Evolutionary conservation across 371 early-diverging fungal species (phyloP), one percentile per base, ranked within the genome.

Genomic region (Phascolomyces articulosus): DNA sequence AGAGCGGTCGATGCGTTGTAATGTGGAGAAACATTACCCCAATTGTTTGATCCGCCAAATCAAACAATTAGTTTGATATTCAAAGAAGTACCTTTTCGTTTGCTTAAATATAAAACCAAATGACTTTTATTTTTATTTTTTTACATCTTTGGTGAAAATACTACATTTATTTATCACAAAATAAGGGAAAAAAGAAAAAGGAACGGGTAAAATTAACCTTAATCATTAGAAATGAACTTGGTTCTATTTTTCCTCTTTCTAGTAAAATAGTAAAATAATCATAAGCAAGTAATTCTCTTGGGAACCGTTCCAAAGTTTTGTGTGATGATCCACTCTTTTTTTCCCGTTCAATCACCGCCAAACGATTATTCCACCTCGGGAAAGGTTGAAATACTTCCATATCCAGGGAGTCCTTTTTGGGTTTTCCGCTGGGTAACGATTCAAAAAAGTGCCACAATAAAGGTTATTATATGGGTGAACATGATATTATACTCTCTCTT

Each of bases 191-290:
- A 24, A 51, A 26, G 21, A 23, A 51, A n/a, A 10, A n/a, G n/a
- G 23, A 51, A 51, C 51, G 51, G 51, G 51, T 24, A 51, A 51
- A 51, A 51, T 51, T 51, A n/a, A 23, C 51, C 51, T 23, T 10
- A n/a, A 24, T 6, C 0, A 23, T 51, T 41, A 8, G 13, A 8
- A 0, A 13, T 18, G 8, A 44, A 44, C 51, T 51, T 24, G n/a
- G n/a, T n/a, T n/a, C n/a, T n/a, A n/a, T n/a, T n/a, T n/a, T n/a
- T n/a, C n/a, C n/a, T n/a, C n/a, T n/a, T n/a, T n/a, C n/a, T n/a
- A n/a, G n/a, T n/a, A n/a, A n/a, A n/a, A n/a, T n/a, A n/a, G n/a
- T n/a, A n/a, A n/a, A n/a, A n/a, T n/a, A n/a, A n/a, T n/a, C n/a
- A n/a, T n/a, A n/a, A n/a, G n/a, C n/a, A n/a, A n/a, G n/a, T n/a